phyloP scores from a whole-genome alignment of 2,329 filamentous ascomycete species.

The Phialocephala sp. region DNA sequence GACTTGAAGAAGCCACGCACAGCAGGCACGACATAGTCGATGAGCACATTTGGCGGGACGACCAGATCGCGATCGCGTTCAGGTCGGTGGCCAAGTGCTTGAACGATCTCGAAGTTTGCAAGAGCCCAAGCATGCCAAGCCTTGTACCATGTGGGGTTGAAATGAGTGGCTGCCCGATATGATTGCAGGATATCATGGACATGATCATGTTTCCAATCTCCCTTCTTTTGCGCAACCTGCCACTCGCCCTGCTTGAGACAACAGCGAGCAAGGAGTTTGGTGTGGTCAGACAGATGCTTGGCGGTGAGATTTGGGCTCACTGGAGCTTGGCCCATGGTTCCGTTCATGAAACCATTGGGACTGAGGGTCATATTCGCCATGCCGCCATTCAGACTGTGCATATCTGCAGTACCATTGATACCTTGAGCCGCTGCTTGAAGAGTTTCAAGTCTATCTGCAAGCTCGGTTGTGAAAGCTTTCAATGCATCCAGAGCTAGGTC shows the following conservation, averaged over 20 bases:
- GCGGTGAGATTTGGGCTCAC: slow-evolving; percentile 30
- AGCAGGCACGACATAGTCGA: slow-evolving; percentile 91
- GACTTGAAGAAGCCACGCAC: slow-evolving; percentile 98
- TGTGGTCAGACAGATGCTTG: slow-evolving; percentile 63
- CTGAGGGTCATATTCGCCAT: slow-evolving; percentile 9
- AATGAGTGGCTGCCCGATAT: slow-evolving; percentile 89
- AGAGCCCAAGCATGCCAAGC: slow-evolving; percentile 99
- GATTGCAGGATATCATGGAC: slow-evolving; percentile 90
- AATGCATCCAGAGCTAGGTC: slow-evolving; percentile 63
- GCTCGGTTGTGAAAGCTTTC: slow-evolving; percentile 65
- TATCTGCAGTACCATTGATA: slow-evolving; percentile 38
- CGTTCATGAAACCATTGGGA: slow-evolving; percentile 27
- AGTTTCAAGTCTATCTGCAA: slow-evolving; percentile 48
- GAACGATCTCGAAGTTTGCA: slow-evolving; percentile 98
- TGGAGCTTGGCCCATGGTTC: slow-evolving; percentile 48
- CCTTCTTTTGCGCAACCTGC: slow-evolving; percentile 84
- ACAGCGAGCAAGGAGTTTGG: slow-evolving; percentile 86
- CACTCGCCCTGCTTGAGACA: slow-evolving; percentile 97
- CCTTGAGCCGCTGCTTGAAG: slow-evolving; percentile 38
- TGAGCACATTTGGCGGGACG: slow-evolving; percentile 70
- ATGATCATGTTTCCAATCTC: slow-evolving; percentile 86
- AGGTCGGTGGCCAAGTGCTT: slow-evolving; percentile 60
- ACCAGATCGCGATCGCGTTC: slow-evolving; percentile 39
- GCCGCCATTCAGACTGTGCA: slow-evolving; percentile 48
- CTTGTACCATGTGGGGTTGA: slow-evolving; percentile 97